Base-by-base conservation (phyloP, 805 yeast species). In the Yarrowia sp. region DNA sequence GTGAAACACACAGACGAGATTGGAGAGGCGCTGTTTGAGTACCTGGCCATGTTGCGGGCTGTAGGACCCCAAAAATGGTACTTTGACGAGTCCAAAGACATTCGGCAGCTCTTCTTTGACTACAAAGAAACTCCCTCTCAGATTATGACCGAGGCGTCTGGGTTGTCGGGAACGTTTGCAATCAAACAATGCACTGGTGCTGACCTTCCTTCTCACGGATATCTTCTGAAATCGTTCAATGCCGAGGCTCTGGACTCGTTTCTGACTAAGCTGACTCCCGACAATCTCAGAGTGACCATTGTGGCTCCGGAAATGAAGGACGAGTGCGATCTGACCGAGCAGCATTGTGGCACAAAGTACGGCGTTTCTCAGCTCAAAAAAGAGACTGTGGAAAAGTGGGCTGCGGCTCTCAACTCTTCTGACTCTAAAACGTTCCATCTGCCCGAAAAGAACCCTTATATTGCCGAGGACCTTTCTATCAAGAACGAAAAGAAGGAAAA, bases 61-160 rank as follows among this genome's bases (percentile, higher is more conserved):
- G 79, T 81, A 10, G 83, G 83, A 6, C 93, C 96, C 0, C 86
- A 89, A 70, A 78, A 85, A 69, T 90, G 96, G 92, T 79, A 91
- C 19, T 89, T 83, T 77, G 79, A 85, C 12, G 99, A 93, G 75
- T 74, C 90, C 58, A 81, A 81, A 67, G 87, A 85, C 59, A 84
- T 89, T 71, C 80, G 90, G 19, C 81, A 80, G 61, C 82, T 89
- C 67, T 82, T 83, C 67, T 93, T 93, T 76, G 86, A 85, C 73
- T 95, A 90, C 73, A 84, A 81, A 70, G 97, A 92, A 75, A 92
- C 91, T 4, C 56, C 64, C 74, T 73, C 82, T 33, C 82, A 85
- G 58, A 88, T 95, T 4, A 79, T 91, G 8, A 76, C 82, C 7
- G 88, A 97, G 1, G 95, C 87, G 3, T 88, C 95, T 2, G 76